Base-by-base conservation (phyloP, 2,329 filamentous ascomycete species). In the Aspergillus calidoustus region DNA sequence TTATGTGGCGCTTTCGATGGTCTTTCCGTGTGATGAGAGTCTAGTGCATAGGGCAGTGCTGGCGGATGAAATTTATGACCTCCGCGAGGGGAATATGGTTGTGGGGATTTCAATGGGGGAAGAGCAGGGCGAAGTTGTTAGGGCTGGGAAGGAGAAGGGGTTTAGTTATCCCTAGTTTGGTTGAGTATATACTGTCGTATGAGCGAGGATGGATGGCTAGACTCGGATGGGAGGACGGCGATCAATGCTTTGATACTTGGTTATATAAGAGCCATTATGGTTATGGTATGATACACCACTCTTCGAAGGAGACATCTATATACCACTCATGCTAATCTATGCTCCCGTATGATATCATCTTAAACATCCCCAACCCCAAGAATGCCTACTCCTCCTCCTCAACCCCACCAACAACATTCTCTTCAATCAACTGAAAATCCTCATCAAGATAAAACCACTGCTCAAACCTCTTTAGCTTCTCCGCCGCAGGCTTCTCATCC, bases 21-120 rank as follows among this genome's bases (percentile, higher is more conserved):
- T 76, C 3, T 82, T 84, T 47, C 85, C 86, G 7, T 82, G 80
- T 0, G 72, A 62, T n/a, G 81, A 84, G 66, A 82, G 83, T 0
- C 71, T 86, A 52, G 72, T 89, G 11, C 66, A 71, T 4, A 61
- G 69, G 13, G 72, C 75, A 1, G 66, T 79, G 6, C 30, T 77
- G 44, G 70, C 76, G 6, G 77, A 79, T 64, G 77, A 79, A 46
- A 64, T 78, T 34, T 79, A 76, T 34, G 69, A 71, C 9, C 62
- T 57, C 23, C 54, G 63, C 11, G 66, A 55, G n/a, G 64, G 47
- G 2, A 41, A 41, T 15, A 41, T n/a, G 25, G 46, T 64, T 3
- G 68, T 68, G 17, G 55, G 60, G 9, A 51, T 64, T 23, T 56
- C 51, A 30, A 46, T 49, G 7, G 54, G 54, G 13, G 34, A 48